phyloP scores from a whole-genome alignment of 2,329 filamentous ascomycete genomes.

The Neoscytalidium dimidiatum region DNA sequence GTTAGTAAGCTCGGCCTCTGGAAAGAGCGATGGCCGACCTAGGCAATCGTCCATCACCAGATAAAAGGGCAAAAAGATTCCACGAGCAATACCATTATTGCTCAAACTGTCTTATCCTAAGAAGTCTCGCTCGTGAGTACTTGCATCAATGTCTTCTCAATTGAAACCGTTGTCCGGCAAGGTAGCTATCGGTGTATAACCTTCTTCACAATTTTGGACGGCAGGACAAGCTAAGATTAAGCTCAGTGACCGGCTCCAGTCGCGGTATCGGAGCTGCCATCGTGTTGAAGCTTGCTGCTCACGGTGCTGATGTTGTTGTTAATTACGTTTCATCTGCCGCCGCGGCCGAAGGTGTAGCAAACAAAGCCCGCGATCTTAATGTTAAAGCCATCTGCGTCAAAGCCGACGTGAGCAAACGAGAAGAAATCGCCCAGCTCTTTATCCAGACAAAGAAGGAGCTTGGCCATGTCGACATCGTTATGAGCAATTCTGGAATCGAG shows the following conservation, averaged over 20 bases:
- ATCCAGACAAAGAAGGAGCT: slow-evolving; percentile 40
- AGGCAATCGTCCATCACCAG: background rate
- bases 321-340: slow-evolving; percentile 48
- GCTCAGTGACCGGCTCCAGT: slow-evolving; percentile 39
- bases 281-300: slow-evolving; percentile 42
- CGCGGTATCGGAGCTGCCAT: slow-evolving; percentile 49
- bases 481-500: slow-evolving; percentile 62
- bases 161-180: background rate
- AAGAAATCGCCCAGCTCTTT: slow-evolving; percentile 35
- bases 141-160: background rate
- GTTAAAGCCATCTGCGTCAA: slow-evolving; percentile 39
- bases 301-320: slow-evolving; percentile 49
- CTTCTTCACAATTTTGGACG: background rate
- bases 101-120: background rate
- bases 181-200: background rate
- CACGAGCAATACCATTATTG: background rate
- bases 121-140: no score
- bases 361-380: slow-evolving; percentile 33
- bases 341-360: slow-evolving; percentile 29
- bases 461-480: slow-evolving; percentile 50
- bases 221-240: no score
- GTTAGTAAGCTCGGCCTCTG: background rate
- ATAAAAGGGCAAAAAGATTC: no score
- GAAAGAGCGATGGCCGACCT: background rate
- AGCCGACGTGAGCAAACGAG: slow-evolving; percentile 36